Percentiles rank a stretch among this genome's conserved stretches.
Conservation (phyloP, 108 stramenopile species). For the Mediolabrus comicus region DNA sequence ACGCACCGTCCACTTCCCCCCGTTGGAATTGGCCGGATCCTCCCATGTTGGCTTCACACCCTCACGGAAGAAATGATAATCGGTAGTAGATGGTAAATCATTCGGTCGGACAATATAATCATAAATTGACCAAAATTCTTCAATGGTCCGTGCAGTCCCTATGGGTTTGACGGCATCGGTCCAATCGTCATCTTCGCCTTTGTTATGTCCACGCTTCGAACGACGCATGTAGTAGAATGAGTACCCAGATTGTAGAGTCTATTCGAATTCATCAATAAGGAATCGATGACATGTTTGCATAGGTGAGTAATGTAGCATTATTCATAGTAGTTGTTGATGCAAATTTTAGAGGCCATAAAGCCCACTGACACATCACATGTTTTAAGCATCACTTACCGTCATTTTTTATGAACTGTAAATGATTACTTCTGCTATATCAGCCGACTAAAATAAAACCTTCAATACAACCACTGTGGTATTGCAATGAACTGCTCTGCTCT, state of each 20-base stretch:
- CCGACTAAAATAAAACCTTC: too few relatives aligned
- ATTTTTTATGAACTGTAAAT: not conserved
- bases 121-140: conserved; percentile 92
- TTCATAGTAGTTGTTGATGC: too few relatives aligned
- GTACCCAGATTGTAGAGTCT: conserved; percentile 40
- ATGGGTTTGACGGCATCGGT: conserved; percentile 80
- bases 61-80: conserved; percentile 93
- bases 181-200: conserved; percentile 26
- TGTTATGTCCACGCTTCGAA: conserved; percentile 45
- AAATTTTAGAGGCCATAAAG: not conserved
- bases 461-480: too few relatives aligned
- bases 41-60: conserved; percentile 98
- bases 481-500: too few relatives aligned
- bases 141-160: conserved; percentile 85
- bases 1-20: conserved; percentile 95
- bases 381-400: not conserved
- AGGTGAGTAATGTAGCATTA: too few relatives aligned
- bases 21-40: conserved; percentile 83
- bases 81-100: conserved; percentile 76
- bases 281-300: too few relatives aligned
- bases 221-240: conserved; percentile 83
- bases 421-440: not conserved
- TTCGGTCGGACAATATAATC: conserved; percentile 85
- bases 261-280: too few relatives aligned
- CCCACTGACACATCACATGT: not conserved